Percentiles rank a stretch among this genome's conserved stretches.
phyloP scores from a whole-genome alignment of 2,329 filamentous ascomycete genomes.

The Beauveria rudraprayagi region DNA sequence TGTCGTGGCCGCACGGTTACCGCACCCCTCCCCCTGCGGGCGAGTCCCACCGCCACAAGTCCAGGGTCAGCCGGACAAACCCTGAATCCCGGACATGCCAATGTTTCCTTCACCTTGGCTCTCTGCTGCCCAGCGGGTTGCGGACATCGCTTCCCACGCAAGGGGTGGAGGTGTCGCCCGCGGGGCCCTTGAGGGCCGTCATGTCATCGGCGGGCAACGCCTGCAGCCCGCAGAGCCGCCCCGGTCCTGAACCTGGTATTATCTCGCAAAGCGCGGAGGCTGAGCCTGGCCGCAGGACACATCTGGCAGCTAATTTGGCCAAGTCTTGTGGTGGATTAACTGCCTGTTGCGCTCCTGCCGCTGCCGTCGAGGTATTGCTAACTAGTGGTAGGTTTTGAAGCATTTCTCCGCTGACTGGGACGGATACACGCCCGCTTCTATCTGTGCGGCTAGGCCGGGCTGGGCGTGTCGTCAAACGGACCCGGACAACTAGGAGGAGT shows the following conservation, averaged over 20 bases:
- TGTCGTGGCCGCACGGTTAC: background rate
- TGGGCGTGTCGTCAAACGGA: background rate
- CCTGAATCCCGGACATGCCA: conserved; percentile 6
- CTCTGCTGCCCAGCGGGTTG: background rate
- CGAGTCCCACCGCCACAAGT: conserved; percentile 6
- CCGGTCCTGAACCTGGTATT: background rate
- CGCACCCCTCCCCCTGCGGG: background rate
- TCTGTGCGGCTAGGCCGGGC: background rate
- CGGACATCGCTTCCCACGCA: background rate
- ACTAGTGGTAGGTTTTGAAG: background rate
- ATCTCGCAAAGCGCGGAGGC: conserved; percentile 1
- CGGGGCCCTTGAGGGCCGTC: background rate
- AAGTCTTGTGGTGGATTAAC: background rate
- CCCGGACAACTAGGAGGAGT: background rate
- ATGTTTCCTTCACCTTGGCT: background rate
- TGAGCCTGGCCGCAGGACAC: conserved; percentile 2
- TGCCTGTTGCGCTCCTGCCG: background rate
- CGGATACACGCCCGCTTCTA: background rate
- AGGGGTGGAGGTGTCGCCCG: background rate
- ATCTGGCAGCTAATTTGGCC: conserved; percentile 3
- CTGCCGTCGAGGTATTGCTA: background rate
- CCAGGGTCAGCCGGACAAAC: conserved; percentile 10
- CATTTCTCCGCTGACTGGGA: background rate
- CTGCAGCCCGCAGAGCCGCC: conserved; percentile 1
- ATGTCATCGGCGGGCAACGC: background rate